Conservation (phyloP, 2,329 filamentous ascomycete species). For the Alternaria panax region DNA sequence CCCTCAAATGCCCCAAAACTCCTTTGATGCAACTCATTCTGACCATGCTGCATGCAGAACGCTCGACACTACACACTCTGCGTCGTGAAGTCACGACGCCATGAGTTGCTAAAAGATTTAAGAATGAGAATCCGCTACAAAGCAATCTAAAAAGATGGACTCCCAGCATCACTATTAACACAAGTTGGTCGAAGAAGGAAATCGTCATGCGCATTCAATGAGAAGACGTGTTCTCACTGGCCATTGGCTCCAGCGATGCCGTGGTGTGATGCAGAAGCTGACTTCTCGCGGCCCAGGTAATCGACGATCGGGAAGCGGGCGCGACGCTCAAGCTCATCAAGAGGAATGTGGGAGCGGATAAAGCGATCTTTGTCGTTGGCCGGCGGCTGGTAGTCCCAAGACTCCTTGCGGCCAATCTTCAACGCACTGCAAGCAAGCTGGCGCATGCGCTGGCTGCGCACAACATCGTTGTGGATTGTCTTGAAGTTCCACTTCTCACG, state of each 20-base stretch:
- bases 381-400: constrained; percentile 85
- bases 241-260: constrained; percentile 46
- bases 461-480: constrained; percentile 75
- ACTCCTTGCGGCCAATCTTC: constrained; percentile 69
- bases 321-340: constrained; percentile 80
- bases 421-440: constrained; percentile 82
- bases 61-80: neutral
- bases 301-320: constrained; percentile 72
- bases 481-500: constrained; percentile 81
- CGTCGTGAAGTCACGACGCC: constrained; percentile 6
- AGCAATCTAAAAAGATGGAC: neutral
- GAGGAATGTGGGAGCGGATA: constrained; percentile 81
- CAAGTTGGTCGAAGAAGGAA: neutral
- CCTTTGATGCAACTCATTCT: constrained; percentile 1
- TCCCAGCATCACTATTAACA: neutral
- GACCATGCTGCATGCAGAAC: neutral
- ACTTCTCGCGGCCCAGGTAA: constrained; percentile 50
- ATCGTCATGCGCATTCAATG: neutral
- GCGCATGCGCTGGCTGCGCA: constrained; percentile 79
- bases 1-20: neutral
- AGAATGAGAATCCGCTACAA: neutral
- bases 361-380: constrained; percentile 73
- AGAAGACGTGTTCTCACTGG: constrained; percentile 28
- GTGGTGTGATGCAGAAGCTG: constrained; percentile 44
- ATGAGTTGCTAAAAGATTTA: constrained; percentile 8